These are phyloP conservation scores for Pyrus bretschneideri DNA, from an alignment of 306 rosid species.

Conservation along the genomic window DNA sequence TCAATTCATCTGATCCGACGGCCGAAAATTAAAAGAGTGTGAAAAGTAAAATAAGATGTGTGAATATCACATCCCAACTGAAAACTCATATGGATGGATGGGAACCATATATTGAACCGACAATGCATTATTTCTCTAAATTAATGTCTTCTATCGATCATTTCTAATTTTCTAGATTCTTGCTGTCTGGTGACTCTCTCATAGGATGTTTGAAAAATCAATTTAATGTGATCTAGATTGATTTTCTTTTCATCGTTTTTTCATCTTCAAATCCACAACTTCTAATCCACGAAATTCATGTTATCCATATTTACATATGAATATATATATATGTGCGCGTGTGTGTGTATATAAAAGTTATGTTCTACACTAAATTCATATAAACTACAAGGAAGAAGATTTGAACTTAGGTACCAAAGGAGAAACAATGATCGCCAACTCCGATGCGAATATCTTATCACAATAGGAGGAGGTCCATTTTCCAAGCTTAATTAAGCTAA, in stretches of 20 bases:
- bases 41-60: no score
- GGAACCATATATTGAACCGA: slow-evolving; percentile 1
- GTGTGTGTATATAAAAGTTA: no score
- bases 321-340: no score
- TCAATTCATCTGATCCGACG: no score
- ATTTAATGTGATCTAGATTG: slow-evolving; percentile 14
- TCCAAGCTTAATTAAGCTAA: slow-evolving; percentile 9
- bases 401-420: no score
- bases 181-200: slow-evolving; percentile 4
- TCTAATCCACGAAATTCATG: not conserved
- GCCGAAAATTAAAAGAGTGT: no score
- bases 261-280: slow-evolving; percentile 7
- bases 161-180: slow-evolving; percentile 8
- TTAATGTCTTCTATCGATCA: slow-evolving; percentile 10
- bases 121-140: not conserved
- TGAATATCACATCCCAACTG: not conserved
- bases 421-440: not conserved
- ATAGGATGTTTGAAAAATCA: slow-evolving; percentile 8
- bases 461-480: slow-evolving; percentile 25
- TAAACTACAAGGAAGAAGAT: no score
- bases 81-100: slow-evolving; percentile 23
- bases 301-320: not conserved
- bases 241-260: slow-evolving; percentile 11
- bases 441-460: not conserved
- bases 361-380: no score